Evolutionary conservation across 2,329 filamentous ascomycete genomes (phyloP).

Genomic region (Pezicula rhizophila): DNA sequence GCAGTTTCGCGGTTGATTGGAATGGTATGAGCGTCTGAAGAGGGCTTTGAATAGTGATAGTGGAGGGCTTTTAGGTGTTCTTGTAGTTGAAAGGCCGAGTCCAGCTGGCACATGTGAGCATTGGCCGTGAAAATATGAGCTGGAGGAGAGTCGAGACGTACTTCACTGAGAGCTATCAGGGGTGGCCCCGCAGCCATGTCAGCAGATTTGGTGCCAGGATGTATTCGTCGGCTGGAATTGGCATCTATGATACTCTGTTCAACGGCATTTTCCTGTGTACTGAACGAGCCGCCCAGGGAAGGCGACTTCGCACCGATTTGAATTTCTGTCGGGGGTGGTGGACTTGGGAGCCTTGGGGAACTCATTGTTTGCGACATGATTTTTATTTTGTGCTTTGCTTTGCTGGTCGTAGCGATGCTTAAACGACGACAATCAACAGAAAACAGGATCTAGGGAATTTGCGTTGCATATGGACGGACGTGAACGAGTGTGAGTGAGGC

Average conservation of each 20-base stretch:
- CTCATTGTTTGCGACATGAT: constrained; percentile 59
- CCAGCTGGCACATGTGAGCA: constrained; percentile 55
- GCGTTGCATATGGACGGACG: neutral
- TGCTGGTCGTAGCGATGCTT: neutral
- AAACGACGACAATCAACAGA: neutral
- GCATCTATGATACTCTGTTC: constrained; percentile 61
- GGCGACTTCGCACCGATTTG: constrained; percentile 81
- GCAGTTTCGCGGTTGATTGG: constrained; percentile 75
- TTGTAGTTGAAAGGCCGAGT: constrained; percentile 94
- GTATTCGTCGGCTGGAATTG: constrained; percentile 76
- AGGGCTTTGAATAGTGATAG: constrained; percentile 67
- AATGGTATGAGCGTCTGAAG: constrained; percentile 49
- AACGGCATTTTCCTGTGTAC: constrained; percentile 47
- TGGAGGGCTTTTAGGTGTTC: constrained; percentile 94
- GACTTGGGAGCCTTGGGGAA: constrained; percentile 89
- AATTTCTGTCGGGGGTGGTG: constrained; percentile 89
- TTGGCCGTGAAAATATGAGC: constrained; percentile 1
- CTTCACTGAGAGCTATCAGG: constrained; percentile 77
- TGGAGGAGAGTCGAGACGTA: constrained; percentile 35
- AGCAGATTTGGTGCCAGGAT: constrained; percentile 82
- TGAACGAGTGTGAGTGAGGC: no score
- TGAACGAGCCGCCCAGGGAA: constrained; percentile 52
- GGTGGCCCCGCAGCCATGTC: constrained; percentile 93
- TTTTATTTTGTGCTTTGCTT: constrained; percentile 6
- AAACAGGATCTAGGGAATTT: neutral